A percentile compares a stretch with the other conserved stretches of the same genome.
These are phyloP conservation scores for Rhizophora apiculata DNA, from an alignment of 345 rosid genomes.

Conservation along the genomic window DNA sequence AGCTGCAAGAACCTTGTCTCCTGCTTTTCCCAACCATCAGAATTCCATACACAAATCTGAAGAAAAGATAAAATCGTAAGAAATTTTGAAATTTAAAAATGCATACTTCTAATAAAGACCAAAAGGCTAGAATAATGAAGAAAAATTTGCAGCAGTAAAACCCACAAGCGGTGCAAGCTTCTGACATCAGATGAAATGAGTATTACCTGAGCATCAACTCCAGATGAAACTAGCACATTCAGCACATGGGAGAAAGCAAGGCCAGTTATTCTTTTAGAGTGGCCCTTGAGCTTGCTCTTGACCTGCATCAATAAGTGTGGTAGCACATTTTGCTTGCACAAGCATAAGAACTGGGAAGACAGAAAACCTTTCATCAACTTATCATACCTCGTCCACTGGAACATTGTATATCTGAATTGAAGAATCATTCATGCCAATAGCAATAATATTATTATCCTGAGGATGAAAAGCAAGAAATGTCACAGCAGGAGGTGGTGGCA, in stretches of 20 bases:
- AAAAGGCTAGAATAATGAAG: background rate
- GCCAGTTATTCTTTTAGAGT: slow-evolving; percentile 80
- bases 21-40: slow-evolving; percentile 93
- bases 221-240: slow-evolving; percentile 78
- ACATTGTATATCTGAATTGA: slow-evolving; percentile 90
- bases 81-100: no score
- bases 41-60: slow-evolving; percentile 83
- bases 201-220: slow-evolving; percentile 85
- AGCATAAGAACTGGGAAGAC: background rate
- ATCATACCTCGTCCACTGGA: slow-evolving; percentile 79
- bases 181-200: background rate
- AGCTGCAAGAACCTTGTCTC: slow-evolving; percentile 64
- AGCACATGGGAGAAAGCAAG: slow-evolving; percentile 75
- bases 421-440: slow-evolving; percentile 89
- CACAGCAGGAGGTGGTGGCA: slow-evolving; percentile 93
- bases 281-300: slow-evolving; percentile 87
- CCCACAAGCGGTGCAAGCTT: background rate
- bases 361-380: slow-evolving; percentile 1
- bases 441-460: slow-evolving; percentile 87
- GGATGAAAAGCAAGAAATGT: slow-evolving; percentile 95
- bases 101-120: background rate
- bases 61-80: slow-evolving; percentile 5
- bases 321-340: background rate
- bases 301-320: slow-evolving; percentile 41
- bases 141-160: background rate